Conservation (phyloP, 163 green algal species). For the Scenedesmus sp. region DNA sequence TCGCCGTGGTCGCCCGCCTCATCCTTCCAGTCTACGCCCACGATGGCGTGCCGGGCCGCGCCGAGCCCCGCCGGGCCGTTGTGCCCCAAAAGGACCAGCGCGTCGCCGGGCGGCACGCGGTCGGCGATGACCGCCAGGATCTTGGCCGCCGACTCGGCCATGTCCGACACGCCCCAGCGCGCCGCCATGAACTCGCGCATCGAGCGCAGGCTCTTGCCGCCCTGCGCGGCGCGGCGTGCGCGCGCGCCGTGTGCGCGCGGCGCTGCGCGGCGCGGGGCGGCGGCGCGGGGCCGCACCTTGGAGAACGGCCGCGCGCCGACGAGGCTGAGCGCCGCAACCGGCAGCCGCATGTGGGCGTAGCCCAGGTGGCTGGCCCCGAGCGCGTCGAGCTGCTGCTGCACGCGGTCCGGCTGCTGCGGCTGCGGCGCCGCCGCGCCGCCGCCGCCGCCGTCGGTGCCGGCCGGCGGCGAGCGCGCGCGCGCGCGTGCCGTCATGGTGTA, state of each 20-base stretch:
- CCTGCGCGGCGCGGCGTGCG: neutral
- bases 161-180: constrained; percentile 6
- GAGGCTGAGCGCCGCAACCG: constrained; percentile 49
- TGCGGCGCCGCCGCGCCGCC: constrained; percentile 16
- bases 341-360: constrained; percentile 45
- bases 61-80: constrained; percentile 78
- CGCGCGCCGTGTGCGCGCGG: too few species aligned
- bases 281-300: constrained; percentile 41
- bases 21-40: constrained; percentile 71
- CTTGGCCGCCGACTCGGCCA: constrained; percentile 14
- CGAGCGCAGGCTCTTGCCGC: constrained; percentile 21
- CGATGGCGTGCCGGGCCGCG: constrained; percentile 51
- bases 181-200: constrained; percentile 23
- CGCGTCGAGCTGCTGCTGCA: constrained; percentile 55
- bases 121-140: constrained; percentile 1
- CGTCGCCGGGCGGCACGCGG: constrained; percentile 17
- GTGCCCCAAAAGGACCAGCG: constrained; percentile 71
- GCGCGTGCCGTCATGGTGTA: constrained; percentile 37
- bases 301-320: constrained; percentile 63
- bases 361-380: constrained; percentile 64
- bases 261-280: too few species aligned
- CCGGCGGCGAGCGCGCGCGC: neutral
- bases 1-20: constrained; percentile 72
- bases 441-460: constrained; percentile 8
- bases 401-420: constrained; percentile 2